A percentile compares a stretch with the other conserved stretches of the same genome.
Conservation (phyloP, 2,329 filamentous ascomycete genomes). For the Epichloe brachyelytri region DNA sequence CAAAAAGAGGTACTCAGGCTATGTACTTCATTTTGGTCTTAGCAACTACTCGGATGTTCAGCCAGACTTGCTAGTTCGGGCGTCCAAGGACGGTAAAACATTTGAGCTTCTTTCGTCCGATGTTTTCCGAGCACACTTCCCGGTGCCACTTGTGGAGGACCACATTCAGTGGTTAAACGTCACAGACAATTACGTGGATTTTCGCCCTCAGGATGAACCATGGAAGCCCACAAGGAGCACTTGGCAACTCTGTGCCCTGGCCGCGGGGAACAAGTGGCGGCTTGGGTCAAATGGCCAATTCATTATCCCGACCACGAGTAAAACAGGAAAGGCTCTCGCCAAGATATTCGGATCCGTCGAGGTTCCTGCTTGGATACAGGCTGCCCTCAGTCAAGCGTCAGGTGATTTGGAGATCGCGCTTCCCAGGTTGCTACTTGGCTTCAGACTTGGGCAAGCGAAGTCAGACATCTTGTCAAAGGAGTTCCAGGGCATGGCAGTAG, state of each 20-base stretch:
- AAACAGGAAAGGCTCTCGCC: not conserved
- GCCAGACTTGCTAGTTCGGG: slow-evolving; percentile 21
- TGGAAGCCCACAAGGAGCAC: slow-evolving; percentile 13
- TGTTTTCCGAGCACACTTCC: slow-evolving; percentile 18
- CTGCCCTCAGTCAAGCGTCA: not conserved
- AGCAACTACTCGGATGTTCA: not conserved
- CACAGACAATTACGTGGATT: slow-evolving; percentile 16
- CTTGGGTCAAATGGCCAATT: not conserved
- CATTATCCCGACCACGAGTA: slow-evolving; percentile 11
- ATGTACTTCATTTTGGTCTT: slow-evolving; percentile 24
- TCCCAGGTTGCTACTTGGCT: slow-evolving; percentile 33
- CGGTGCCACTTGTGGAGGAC: slow-evolving; percentile 23
- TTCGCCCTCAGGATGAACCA: slow-evolving; percentile 14
- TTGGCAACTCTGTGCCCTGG: not conserved
- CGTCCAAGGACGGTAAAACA: slow-evolving; percentile 3
- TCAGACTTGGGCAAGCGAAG: slow-evolving; percentile 20
- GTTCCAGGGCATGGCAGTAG: slow-evolving; percentile 35
- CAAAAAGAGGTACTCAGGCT: slow-evolving; percentile 18
- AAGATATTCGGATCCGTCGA: not conserved
- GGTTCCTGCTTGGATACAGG: not conserved
- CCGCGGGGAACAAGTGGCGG: not conserved
- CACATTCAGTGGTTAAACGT: slow-evolving; percentile 35
- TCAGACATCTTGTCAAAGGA: slow-evolving; percentile 29
- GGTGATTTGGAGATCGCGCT: slow-evolving; percentile 25
- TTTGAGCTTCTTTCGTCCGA: slow-evolving; percentile 21